Conservation (phyloP, 108 stramenopile species). For the Cyclostephanos invisitatus region DNA sequence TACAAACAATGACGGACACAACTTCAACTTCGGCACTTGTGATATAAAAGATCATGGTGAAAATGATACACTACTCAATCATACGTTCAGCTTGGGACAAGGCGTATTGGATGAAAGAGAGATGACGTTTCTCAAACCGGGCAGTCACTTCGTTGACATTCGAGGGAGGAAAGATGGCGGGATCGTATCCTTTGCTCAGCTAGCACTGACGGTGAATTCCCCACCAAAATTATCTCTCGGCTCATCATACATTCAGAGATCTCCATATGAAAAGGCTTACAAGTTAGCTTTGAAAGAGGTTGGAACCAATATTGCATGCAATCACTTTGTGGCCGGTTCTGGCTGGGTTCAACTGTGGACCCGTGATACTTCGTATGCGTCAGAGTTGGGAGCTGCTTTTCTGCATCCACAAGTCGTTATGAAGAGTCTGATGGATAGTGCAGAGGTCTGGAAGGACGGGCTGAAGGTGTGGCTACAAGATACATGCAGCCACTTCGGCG, state of each 20-base stretch:
- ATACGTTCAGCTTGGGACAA: slow-evolving; percentile 1
- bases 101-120: not conserved
- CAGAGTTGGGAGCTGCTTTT: slow-evolving; percentile 34
- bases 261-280: slow-evolving; percentile 14
- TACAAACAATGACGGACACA: not conserved
- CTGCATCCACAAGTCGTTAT: slow-evolving; percentile 35
- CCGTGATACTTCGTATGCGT: slow-evolving; percentile 50
- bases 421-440: slow-evolving; percentile 17
- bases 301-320: slow-evolving; percentile 27
- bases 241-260: not conserved
- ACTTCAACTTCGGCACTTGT: slow-evolving; percentile 7
- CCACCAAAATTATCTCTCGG: slow-evolving; percentile 4
- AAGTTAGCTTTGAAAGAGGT: slow-evolving; percentile 29
- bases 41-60: slow-evolving; percentile 12
- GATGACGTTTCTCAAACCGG: not conserved
- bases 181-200: not conserved
- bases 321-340: slow-evolving; percentile 39
- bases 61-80: not conserved
- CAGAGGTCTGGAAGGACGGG: slow-evolving; percentile 7
- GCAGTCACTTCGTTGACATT: slow-evolving; percentile 1
- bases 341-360: slow-evolving; percentile 49
- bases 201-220: not conserved
- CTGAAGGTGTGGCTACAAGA: slow-evolving; percentile 43
- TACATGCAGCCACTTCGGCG: slow-evolving; percentile 36
- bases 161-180: not conserved